Conservation (phyloP, 129 eudicot genomes). For the Gnaphalium uliginosum region DNA sequence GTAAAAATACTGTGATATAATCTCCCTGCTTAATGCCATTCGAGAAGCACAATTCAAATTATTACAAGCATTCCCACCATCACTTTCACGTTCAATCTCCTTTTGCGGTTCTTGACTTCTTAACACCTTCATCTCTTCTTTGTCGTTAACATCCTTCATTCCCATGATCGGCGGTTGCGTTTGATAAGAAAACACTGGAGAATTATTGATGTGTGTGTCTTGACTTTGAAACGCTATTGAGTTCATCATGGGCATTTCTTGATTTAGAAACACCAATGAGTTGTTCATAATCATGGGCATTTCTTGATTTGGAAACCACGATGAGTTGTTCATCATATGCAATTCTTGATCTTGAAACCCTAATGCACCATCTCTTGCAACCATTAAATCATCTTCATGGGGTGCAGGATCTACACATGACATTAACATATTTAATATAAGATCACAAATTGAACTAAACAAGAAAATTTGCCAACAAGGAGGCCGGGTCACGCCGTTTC, state of each 20-base stretch:
- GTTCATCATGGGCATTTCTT: conserved; percentile 15
- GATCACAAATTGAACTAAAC: conserved; percentile 1
- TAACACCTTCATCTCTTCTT: conserved; percentile 12
- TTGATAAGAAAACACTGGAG: conserved; percentile 23
- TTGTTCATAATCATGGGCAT: neutral
- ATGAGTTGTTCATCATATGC: neutral
- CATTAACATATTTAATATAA: neutral
- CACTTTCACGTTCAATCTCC: neutral
- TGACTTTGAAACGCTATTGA: conserved; percentile 18
- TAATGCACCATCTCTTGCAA: conserved; percentile 9
- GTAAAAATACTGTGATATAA: conserved; percentile 62
- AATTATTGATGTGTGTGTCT: neutral
- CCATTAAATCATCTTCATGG: conserved; percentile 10
- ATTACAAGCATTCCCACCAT: neutral
- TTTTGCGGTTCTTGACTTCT: neutral
- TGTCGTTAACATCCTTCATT: neutral
- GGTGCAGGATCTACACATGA: conserved; percentile 22
- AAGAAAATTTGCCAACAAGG: neutral
- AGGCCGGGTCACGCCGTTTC: too few relatives aligned
- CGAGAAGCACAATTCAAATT: conserved; percentile 1
- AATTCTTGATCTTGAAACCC: conserved; percentile 21
- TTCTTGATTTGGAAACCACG: conserved; percentile 22
- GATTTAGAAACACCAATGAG: conserved; percentile 3
- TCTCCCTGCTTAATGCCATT: conserved; percentile 46
- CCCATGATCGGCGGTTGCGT: neutral